Base-by-base conservation (phyloP, 495 filamentous ascomycete species). In the Glarea lozoyensis region DNA sequence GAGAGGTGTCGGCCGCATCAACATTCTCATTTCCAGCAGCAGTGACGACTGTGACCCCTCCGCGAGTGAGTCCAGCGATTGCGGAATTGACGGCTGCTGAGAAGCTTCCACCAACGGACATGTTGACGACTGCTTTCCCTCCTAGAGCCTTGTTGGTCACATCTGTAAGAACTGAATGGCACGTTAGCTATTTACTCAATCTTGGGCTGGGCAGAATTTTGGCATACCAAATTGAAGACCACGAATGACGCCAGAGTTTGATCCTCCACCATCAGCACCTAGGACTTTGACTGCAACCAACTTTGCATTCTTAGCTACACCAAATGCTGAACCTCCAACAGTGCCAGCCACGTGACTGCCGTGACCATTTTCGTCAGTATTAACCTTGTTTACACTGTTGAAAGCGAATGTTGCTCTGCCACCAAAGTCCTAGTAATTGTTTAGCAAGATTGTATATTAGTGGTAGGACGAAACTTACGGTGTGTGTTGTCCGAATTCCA, bases 311-410 rank as follows among this genome's bases (percentile, higher is more conserved):
- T 85, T 85, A 29, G 79, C 69, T 24, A 84, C 69, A 45, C 80
- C 81, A 50, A 75, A 82, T 4, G 70, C 75, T 15, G 48, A 60
- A 2, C 70, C 69, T 27, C 59, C 79, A 16, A 82, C 71, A 37
- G 76, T 82, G 13, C 79, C 80, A 3, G 75, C 66, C 15, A 75
- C 69, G 59, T 84, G 79, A 6, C 78, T 83, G 27, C 81, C 81
- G 56, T 86, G 81, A 36, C 79, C 73, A 29, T 68, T 60, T 33
- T 65, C 61, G 60, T 77, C 70, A 11, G 60, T 59, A 51, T 70
- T 62, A n/a, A n/a, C n/a, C n/a, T n/a, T n/a, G n/a, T n/a, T n/a
- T n/a, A n/a, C n/a, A n/a, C n/a, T n/a, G n/a, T n/a, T n/a, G n/a
- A n/a, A n/a, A n/a, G n/a, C n/a, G n/a, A n/a, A n/a, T n/a, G n/a